Conservation (phyloP, 1,284 basidiomycete species). For the Rhizoctonia solani region DNA sequence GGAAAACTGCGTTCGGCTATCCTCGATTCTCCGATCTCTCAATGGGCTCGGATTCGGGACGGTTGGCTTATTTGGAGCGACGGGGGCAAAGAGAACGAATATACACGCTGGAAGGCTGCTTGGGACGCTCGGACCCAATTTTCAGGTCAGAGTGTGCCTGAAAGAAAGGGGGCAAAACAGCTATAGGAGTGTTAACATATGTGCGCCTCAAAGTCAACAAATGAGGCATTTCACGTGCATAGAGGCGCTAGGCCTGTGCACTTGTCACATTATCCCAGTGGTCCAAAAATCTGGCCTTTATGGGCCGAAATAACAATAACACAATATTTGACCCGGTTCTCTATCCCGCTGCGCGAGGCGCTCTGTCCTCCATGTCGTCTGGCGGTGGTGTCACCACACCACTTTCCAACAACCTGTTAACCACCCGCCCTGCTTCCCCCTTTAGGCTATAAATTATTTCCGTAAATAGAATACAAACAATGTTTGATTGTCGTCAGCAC, state of each 20-base stretch:
- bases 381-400: slow-evolving; percentile 58
- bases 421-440: slow-evolving; percentile 48
- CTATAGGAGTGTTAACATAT: background rate
- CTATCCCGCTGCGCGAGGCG: background rate
- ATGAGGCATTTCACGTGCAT: too few species aligned
- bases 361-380: slow-evolving; percentile 48
- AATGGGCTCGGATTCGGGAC: slow-evolving; percentile 74
- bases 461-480: too few species aligned
- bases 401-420: slow-evolving; percentile 57
- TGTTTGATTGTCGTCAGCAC: too few species aligned
- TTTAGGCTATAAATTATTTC: slow-evolving; percentile 44
- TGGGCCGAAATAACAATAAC: background rate
- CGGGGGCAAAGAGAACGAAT: slow-evolving; percentile 69
- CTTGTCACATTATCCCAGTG: too few species aligned
- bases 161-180: background rate
- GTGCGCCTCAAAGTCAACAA: background rate
- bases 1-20: slow-evolving; percentile 56
- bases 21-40: slow-evolving; percentile 61
- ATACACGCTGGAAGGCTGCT: slow-evolving; percentile 60
- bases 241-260: too few species aligned
- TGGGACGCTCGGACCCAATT: slow-evolving; percentile 45
- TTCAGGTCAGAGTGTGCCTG: background rate
- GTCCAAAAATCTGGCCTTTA: too few species aligned
- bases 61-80: slow-evolving; percentile 79
- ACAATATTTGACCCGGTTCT: background rate